These are phyloP conservation scores for Apophysomyces ossiformis DNA, from an alignment of 371 early-diverging fungal genomes.

Conservation along the genomic window DNA sequence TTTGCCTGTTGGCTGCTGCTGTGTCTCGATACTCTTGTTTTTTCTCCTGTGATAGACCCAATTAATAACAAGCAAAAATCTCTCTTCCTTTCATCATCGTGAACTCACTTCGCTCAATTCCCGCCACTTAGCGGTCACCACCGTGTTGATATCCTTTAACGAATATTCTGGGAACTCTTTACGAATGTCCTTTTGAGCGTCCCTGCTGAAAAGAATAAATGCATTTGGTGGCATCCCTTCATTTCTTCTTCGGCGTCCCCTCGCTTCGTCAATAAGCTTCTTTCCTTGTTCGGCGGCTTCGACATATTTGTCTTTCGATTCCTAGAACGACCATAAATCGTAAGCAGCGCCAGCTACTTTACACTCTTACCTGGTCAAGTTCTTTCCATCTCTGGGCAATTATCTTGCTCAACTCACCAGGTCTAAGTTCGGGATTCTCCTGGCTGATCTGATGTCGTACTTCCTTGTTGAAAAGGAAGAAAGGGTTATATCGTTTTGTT, in stretches of 20 bases:
- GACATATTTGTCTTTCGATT: slow-evolving; percentile 11
- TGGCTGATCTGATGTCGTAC: slow-evolving; percentile 12
- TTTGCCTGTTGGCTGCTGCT: background rate
- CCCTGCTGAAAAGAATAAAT: slow-evolving; percentile 16
- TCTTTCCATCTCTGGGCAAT: slow-evolving; percentile 23
- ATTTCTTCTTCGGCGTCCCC: background rate
- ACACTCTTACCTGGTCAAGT: slow-evolving; percentile 14
- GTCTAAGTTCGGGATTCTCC: slow-evolving; percentile 11
- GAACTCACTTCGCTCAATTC: slow-evolving; percentile 4
- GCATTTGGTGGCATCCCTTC: slow-evolving; percentile 16
- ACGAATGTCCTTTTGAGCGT: slow-evolving; percentile 6
- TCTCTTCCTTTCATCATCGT: background rate
- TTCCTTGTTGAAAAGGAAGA: slow-evolving; percentile 26
- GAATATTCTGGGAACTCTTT: slow-evolving; percentile 11
- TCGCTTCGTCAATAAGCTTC: background rate
- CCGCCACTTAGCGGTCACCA: slow-evolving; percentile 15
- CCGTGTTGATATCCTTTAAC: slow-evolving; percentile 7
- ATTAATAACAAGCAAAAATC: background rate
- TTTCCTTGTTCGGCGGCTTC: background rate
- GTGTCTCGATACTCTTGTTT: slow-evolving; percentile 16
- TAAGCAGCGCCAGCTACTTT: too few species aligned
- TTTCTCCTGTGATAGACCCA: background rate
- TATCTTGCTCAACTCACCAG: slow-evolving; percentile 16
- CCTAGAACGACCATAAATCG: background rate
- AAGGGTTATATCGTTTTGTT: slow-evolving; percentile 28